Evolutionary conservation across 1,139 yeast genomes (phyloP).

Genomic region (Diutina ranongensis): DNA sequence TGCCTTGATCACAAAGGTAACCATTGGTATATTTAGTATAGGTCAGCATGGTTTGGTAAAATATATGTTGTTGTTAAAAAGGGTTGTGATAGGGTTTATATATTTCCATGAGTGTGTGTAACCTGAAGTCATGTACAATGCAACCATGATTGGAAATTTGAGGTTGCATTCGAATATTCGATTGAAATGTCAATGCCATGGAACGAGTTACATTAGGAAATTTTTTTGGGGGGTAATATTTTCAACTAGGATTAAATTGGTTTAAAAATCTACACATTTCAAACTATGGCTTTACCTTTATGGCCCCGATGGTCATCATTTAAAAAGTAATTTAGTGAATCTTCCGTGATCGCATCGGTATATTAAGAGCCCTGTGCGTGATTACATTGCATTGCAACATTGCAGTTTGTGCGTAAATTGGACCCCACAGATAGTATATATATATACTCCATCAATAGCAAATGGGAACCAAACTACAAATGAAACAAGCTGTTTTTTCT

Average conservation of each 20-base stretch:
- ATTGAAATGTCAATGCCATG: too few species aligned
- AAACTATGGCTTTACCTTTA: too few species aligned
- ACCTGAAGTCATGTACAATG: background rate
- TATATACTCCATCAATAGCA: background rate
- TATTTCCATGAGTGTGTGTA: background rate
- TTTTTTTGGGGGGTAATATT: too few species aligned
- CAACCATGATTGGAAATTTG: background rate
- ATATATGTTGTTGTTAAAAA: background rate
- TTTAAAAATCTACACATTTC: too few species aligned
- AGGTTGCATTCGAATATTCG: background rate
- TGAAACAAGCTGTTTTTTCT: constrained; percentile 32
- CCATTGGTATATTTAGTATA: constrained; percentile 33
- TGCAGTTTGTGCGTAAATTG: background rate
- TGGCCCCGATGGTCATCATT: background rate
- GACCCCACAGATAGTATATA: background rate
- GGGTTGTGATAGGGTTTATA: background rate
- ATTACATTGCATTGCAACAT: background rate
- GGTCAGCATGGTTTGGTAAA: background rate
- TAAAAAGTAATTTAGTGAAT: background rate
- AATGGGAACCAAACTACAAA: constrained; percentile 7
- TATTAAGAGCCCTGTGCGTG: background rate
- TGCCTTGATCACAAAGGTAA: constrained; percentile 40
- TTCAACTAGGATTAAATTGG: too few species aligned
- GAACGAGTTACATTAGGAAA: too few species aligned
- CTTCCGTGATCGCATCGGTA: background rate